Base-by-base conservation (phyloP, 352 stramenopile genomes). In the Phytophthora fragariaefolia region DNA sequence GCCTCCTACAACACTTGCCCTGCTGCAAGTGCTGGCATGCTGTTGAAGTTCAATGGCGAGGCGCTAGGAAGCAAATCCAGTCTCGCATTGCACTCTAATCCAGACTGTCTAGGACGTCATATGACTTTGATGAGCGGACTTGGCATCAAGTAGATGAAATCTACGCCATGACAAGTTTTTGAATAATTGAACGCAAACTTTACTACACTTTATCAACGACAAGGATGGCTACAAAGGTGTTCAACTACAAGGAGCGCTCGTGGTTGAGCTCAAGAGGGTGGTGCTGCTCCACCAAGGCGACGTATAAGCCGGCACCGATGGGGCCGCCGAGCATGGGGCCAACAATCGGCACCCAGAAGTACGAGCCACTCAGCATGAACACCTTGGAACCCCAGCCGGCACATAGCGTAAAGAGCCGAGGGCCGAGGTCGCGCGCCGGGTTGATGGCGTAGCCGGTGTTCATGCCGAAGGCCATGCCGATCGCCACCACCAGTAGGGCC, bases 371-470 rank as follows among this genome's bases (percentile, higher is more conserved):
- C 36, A 70, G 28, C 1, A 69, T 77, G 58, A 85, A 85, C 5
- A 78, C 68, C n/a, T 63, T 67, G 1, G 58, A 52, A 0, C 77
- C 77, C 74, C 77, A 83, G 2, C 77, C 77, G 18, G 65, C 77
- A 42, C 77, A 71, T 4, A 71, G 27, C n/a, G 77, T 66, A 36
- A 85, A 83, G 12, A 85, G 50, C 3, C 77, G 71, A 22, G 75
- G 75, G 2, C 71, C 74, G 48, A 88, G 78, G 60, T 86, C 79
- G 6, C 76, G 69, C 4, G 79, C 79, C 6, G 79, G 83, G 66
- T 91, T 91, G 49, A 91, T 66, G 15, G 83, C 83, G 64, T 89
- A 91, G 42, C 83, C 81, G 9, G 83, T 84, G 73, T 89, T 91
- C 60, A 82, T 82, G 20, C 83, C 83, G 63, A 91, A 90, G 6